A percentile compares a stretch with the other conserved stretches of the same genome.
Conservation (phyloP, 768 basidiomycete species). For the Hortiboletus flavorubellus region DNA sequence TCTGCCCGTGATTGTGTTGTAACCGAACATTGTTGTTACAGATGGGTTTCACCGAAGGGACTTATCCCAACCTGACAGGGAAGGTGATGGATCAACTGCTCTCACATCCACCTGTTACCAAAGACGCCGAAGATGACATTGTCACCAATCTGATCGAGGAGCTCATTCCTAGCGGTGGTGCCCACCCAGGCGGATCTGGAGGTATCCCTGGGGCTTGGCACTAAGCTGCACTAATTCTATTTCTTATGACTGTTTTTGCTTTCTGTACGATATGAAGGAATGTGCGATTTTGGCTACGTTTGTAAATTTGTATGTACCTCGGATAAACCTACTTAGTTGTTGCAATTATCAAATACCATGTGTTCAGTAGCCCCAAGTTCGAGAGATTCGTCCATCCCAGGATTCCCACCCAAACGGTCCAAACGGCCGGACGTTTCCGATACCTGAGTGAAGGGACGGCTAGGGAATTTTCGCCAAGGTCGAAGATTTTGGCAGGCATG, state of each 20-base stretch:
- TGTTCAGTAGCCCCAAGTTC: too few species aligned
- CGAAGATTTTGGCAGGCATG: too few species aligned
- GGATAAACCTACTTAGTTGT: too few species aligned
- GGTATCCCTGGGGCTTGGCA: constrained; percentile 48
- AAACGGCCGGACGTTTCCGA: too few species aligned
- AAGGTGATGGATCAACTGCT: constrained; percentile 53
- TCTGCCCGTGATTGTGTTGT: constrained; percentile 5
- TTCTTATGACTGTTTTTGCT: neutral
- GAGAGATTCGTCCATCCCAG: too few species aligned
- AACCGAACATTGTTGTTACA: constrained; percentile 24
- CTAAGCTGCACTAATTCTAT: constrained; percentile 16
- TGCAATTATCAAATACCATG: neutral
- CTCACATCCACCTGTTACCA: constrained; percentile 36
- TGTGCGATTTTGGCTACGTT: neutral
- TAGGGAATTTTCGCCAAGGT: too few species aligned
- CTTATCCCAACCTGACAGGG: constrained; percentile 48
- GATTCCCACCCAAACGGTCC: too few species aligned
- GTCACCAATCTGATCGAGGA: constrained; percentile 61
- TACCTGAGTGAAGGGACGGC: too few species aligned
- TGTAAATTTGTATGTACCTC: neutral
- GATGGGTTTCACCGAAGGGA: constrained; percentile 73
- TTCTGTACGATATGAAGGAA: constrained; percentile 13
- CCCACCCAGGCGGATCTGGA: constrained; percentile 34
- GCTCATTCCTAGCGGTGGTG: constrained; percentile 43
- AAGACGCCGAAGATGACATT: constrained; percentile 62